These are phyloP conservation scores for Botryotinia globosa DNA, from an alignment of 2,329 filamentous ascomycete genomes.

Conservation along the genomic window DNA sequence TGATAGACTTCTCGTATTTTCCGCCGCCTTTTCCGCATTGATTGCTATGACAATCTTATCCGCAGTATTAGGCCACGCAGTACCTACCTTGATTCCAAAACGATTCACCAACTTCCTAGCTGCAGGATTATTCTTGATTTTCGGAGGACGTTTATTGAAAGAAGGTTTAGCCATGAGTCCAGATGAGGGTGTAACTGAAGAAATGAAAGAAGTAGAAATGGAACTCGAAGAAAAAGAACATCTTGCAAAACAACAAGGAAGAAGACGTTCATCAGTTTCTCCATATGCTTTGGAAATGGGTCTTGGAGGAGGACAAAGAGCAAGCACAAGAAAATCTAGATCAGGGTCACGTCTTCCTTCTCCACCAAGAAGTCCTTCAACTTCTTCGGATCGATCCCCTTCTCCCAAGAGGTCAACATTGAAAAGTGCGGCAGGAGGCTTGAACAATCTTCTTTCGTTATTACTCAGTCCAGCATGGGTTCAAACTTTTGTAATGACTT, in stretches of 20 bases:
- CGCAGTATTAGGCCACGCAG: slow-evolving; percentile 85
- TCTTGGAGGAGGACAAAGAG: slow-evolving; percentile 49
- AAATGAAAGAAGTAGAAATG: slow-evolving; percentile 95
- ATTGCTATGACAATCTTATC: slow-evolving; percentile 94
- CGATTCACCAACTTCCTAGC: slow-evolving; percentile 87
- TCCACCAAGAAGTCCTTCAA: slow-evolving; percentile 74
- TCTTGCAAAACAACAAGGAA: slow-evolving; percentile 62
- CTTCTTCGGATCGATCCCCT: slow-evolving; percentile 59
- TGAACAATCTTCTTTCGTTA: slow-evolving; percentile 83
- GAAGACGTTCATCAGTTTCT: slow-evolving; percentile 65
- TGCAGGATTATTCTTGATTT: slow-evolving; percentile 80
- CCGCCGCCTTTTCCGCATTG: slow-evolving; percentile 87
- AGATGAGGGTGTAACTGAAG: slow-evolving; percentile 87
- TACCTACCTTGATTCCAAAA: slow-evolving; percentile 86
- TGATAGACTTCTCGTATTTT: slow-evolving; percentile 87
- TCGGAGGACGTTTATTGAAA: slow-evolving; percentile 77
- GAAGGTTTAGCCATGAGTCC: slow-evolving; percentile 88
- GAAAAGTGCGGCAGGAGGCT: slow-evolving; percentile 54
- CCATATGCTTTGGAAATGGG: slow-evolving; percentile 81
- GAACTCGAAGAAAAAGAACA: slow-evolving; percentile 93
- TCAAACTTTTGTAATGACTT: slow-evolving; percentile 98
- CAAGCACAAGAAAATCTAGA: slow-evolving; percentile 65
- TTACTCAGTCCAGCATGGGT: slow-evolving; percentile 96
- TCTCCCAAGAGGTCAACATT: slow-evolving; percentile 42
- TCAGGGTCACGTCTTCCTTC: slow-evolving; percentile 76